Evolutionary conservation across 371 early-diverging fungal species (phyloP).

Genomic region (Coemansia sp.): DNA sequence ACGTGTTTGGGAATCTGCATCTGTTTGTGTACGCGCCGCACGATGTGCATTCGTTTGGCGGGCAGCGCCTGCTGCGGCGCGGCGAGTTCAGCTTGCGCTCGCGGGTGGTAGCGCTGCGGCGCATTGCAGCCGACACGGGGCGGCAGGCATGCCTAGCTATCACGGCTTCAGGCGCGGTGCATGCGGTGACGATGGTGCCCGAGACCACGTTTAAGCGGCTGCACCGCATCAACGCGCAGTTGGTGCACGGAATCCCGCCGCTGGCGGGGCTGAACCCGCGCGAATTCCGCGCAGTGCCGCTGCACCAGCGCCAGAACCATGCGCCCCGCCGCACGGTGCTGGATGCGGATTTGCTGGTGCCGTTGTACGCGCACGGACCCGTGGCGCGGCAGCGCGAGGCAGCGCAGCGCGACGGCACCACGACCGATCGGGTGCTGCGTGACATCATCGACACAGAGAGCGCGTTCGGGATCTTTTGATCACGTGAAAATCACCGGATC

Average conservation of each 20-base stretch:
- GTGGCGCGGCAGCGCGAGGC: constrained; percentile 74
- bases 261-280: constrained; percentile 92
- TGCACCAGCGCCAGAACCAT: constrained; percentile 57
- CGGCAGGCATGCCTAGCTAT: constrained; percentile 24
- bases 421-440: constrained; percentile 75
- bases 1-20: constrained; percentile 79
- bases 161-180: constrained; percentile 34
- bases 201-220: constrained; percentile 91
- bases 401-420: constrained; percentile 87
- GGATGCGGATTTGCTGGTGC: constrained; percentile 83
- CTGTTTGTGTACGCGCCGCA: constrained; percentile 85
- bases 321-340: constrained; percentile 64
- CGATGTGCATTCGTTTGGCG: constrained; percentile 84
- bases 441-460: constrained; percentile 54
- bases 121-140: constrained; percentile 34
- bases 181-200: constrained; percentile 66
- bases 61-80: constrained; percentile 84
- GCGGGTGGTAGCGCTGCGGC: constrained; percentile 63
- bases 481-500: not conserved
- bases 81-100: constrained; percentile 88
- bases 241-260: constrained; percentile 79
- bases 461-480: constrained; percentile 24
- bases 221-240: constrained; percentile 74
- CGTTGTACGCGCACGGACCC: constrained; percentile 65
- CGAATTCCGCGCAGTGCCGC: constrained; percentile 64